Percentiles rank a stretch among this genome's conserved stretches.
Conservation (phyloP, 192 early-diverging fungal genomes). For the Coemansia sp. region DNA sequence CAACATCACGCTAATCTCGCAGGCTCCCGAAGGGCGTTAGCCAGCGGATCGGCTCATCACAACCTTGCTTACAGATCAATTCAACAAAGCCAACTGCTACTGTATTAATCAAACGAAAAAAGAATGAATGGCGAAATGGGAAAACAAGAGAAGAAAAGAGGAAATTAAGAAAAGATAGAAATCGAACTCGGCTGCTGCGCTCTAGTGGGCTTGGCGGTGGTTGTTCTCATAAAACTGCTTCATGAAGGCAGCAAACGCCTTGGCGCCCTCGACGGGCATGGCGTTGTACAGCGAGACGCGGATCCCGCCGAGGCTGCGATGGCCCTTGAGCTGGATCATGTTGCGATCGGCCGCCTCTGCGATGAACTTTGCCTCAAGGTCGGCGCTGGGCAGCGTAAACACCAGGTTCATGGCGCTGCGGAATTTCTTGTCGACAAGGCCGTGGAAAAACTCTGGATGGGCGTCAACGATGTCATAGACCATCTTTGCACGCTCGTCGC, state of each 20-base stretch:
- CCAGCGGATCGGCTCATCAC: no score
- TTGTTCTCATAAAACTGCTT: slow-evolving; percentile 65
- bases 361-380: slow-evolving; percentile 78
- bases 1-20: slow-evolving; percentile 88
- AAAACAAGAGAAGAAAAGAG: not conserved
- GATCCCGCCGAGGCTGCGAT: slow-evolving; percentile 92
- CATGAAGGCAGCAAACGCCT: slow-evolving; percentile 77
- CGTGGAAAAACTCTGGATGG: slow-evolving; percentile 64
- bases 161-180: not conserved
- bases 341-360: slow-evolving; percentile 70
- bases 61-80: not conserved
- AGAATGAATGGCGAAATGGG: no score
- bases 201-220: not conserved
- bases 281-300: slow-evolving; percentile 94
- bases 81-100: no score
- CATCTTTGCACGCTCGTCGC: slow-evolving; percentile 63
- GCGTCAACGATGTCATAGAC: slow-evolving; percentile 65
- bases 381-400: slow-evolving; percentile 64
- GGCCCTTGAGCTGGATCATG: slow-evolving; percentile 91
- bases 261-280: slow-evolving; percentile 77
- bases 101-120: not conserved
- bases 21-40: slow-evolving; percentile 10
- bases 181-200: not conserved
- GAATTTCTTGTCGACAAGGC: slow-evolving; percentile 59
- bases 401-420: slow-evolving; percentile 91